Percentiles rank a stretch among this genome's conserved stretches.
Conservation (phyloP, 164 flowering plant species). For the Cinnamomum micranthum region DNA sequence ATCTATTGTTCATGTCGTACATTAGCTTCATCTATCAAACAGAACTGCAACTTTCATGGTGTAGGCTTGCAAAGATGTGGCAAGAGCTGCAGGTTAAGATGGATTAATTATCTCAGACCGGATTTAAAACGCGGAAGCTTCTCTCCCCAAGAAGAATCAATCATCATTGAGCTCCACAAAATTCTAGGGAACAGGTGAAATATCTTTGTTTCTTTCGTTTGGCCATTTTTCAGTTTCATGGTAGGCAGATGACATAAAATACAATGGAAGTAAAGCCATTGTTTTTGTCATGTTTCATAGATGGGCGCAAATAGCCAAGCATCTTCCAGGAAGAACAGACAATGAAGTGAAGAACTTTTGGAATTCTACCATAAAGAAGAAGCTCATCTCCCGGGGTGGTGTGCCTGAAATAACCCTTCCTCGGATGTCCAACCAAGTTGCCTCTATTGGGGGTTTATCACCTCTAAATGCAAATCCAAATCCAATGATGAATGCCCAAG, state of each 20-base stretch:
- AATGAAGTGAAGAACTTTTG: conserved; percentile 95
- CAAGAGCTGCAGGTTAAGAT: conserved; percentile 84
- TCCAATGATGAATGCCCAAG: conserved; percentile 20
- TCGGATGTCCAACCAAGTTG: conserved; percentile 15
- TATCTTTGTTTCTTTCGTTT: not conserved
- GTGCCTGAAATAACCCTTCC: conserved; percentile 12
- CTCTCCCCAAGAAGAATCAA: conserved; percentile 67
- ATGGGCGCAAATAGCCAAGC: conserved; percentile 93
- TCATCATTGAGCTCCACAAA: conserved; percentile 79
- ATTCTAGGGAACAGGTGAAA: conserved; percentile 77
- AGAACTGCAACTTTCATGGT: not conserved
- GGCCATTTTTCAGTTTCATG: conserved; percentile 1
- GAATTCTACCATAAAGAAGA: conserved; percentile 90
- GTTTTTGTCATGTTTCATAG: conserved; percentile 25
- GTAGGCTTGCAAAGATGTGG: conserved; percentile 89
- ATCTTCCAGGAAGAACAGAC: conserved; percentile 90
- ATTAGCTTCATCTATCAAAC: not conserved
- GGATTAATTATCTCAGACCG: conserved; percentile 88
- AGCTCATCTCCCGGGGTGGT: conserved; percentile 37
- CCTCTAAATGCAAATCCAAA: conserved; percentile 27
- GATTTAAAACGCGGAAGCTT: conserved; percentile 86
- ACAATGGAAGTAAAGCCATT: not conserved
- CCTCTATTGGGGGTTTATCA: conserved; percentile 15
- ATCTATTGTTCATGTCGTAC: no score
- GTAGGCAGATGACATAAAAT: not conserved